phyloP scores from a whole-genome alignment of 331 rosid genomes.

The Malus hybrid region DNA sequence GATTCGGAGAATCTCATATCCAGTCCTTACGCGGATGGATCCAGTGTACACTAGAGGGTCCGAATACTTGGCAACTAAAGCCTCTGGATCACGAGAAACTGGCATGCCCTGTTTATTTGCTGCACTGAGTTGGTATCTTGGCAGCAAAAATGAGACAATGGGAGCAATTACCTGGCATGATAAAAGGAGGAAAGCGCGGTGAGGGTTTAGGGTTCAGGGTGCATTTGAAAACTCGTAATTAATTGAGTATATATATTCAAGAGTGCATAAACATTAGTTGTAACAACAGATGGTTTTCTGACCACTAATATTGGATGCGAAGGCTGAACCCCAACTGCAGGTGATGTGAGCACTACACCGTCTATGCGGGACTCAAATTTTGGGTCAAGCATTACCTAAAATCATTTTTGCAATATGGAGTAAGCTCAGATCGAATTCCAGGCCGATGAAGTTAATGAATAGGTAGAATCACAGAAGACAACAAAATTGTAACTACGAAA shows the following conservation, averaged over 20 bases:
- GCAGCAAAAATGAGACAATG: constrained; percentile 51
- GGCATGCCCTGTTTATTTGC: constrained; percentile 56
- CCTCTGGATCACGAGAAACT: constrained; percentile 77
- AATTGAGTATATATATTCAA: not conserved
- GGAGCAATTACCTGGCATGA: constrained; percentile 68
- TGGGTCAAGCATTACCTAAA: constrained; percentile 75
- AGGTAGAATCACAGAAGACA: too few species aligned
- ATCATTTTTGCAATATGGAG: not conserved
- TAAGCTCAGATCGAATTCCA: not conserved
- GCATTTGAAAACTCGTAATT: not conserved
- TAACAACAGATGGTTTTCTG: constrained; percentile 13
- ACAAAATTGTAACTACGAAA: not conserved
- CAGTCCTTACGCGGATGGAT: constrained; percentile 63
- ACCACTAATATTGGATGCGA: constrained; percentile 71
- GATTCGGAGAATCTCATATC: constrained; percentile 68
- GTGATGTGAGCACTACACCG: constrained; percentile 77
- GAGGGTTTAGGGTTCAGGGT: not conserved
- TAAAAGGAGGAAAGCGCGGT: not conserved
- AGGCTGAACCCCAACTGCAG: constrained; percentile 85
- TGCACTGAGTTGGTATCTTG: constrained; percentile 51
- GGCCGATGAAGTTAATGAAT: not conserved
- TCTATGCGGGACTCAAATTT: constrained; percentile 48
- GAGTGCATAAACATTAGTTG: not conserved
- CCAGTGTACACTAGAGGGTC: constrained; percentile 86
- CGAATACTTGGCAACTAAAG: constrained; percentile 69